These are phyloP conservation scores for Candida boidinii DNA, from an alignment of 805 yeast genomes.

Conservation along the genomic window DNA sequence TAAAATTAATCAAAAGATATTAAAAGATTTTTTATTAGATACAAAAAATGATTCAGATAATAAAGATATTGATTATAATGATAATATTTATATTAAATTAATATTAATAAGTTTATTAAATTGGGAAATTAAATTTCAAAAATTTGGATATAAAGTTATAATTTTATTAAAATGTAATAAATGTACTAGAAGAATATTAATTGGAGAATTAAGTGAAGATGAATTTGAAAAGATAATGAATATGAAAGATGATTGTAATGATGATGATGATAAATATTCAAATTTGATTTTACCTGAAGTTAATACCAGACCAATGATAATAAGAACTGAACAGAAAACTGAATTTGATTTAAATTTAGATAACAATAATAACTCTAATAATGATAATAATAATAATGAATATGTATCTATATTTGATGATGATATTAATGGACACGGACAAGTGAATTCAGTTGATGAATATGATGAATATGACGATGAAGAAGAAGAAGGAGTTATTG, in stretches of 20 bases:
- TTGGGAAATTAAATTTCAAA: slow-evolving; percentile 26
- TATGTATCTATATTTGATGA: not conserved
- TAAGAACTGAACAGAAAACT: not conserved
- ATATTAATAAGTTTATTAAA: slow-evolving; percentile 23
- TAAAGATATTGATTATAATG: too few species aligned
- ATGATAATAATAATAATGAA: slow-evolving; percentile 8
- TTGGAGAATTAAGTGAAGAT: slow-evolving; percentile 10
- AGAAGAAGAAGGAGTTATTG: slow-evolving; percentile 15
- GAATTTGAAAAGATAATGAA: not conserved
- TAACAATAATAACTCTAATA: not conserved
- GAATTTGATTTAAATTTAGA: too few species aligned
- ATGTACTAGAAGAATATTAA: slow-evolving; percentile 27
- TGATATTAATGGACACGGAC: not conserved
- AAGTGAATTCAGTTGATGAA: not conserved
- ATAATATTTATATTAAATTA: slow-evolving; percentile 3
- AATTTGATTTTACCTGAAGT: slow-evolving; percentile 12
- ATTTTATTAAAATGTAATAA: slow-evolving; percentile 22
- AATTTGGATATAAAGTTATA: slow-evolving; percentile 16
- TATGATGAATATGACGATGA: slow-evolving; percentile 1
- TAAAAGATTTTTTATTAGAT: too few species aligned
- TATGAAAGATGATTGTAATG: slow-evolving; percentile 14
- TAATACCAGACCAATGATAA: slow-evolving; percentile 1
- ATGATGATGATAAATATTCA: slow-evolving; percentile 20
- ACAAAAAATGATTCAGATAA: too few species aligned
- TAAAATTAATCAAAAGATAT: slow-evolving; percentile 6